Evolutionary conservation across 768 basidiomycete genomes (phyloP), one percentile per base, ranked within the genome.

Genomic region (Hericium erinaceus): DNA sequence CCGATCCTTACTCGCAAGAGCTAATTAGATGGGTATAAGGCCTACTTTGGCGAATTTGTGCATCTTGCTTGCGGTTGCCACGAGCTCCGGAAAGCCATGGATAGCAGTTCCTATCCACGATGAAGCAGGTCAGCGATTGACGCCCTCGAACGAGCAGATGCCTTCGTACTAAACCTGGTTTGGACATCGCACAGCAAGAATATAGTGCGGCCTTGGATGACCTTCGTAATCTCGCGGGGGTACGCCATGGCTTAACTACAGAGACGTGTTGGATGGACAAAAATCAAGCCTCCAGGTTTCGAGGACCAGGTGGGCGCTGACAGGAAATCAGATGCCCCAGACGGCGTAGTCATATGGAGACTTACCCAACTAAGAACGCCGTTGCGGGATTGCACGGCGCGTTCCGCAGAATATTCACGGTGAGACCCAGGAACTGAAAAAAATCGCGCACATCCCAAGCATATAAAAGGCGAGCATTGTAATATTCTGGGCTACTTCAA

Each of bases 121-220:
- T 33, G 33, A 33, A 33, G 33, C 33, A 33, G 33, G 33, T 33
- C 33, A 33, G 33, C 33, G 33, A 7, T 33, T 33, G 33, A 33
- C 33, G 33, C 33, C 33, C 33, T 33, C 33, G 33, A 33, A 33
- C 7, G 33, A 33, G 33, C 33, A 33, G 33, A 33, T 6, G 33
- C 6, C 5, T 33, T 33, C 82, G 60, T 63, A 91, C 90, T 73
- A 72, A 92, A 87, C 61, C 81, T 79, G 8, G 79, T 75, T 71
- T 95, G 93, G 2, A 95, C 71, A 69, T 95, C 94, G 68, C 93
- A 97, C 26, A 92, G 73, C 58, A 95, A 80, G 74, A 95, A 82
- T 51, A 87, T 66, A 15, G 81, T 72, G 18, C 64, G 63, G 2
- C 61, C 63, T 41, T 68, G 84, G 71, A 62, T 70, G 64, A 70